Percentiles rank a stretch among this genome's conserved stretches.
phyloP scores from a whole-genome alignment of 495 filamentous ascomycete species.

The Penicillium maclennaniae region DNA sequence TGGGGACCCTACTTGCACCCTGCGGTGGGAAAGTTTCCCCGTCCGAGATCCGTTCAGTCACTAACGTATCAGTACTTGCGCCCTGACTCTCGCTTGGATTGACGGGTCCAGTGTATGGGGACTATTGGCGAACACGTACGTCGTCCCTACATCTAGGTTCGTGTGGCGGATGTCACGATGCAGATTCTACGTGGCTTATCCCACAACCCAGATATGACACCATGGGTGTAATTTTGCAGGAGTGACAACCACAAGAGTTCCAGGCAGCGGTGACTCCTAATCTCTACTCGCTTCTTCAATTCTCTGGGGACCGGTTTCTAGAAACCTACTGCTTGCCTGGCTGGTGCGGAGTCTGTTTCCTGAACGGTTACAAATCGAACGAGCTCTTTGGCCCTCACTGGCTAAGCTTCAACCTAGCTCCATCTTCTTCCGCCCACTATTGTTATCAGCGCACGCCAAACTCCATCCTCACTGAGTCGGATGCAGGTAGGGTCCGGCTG shows the following conservation, averaged over 20 bases:
- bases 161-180: neutral
- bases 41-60: neutral
- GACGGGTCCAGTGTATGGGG: conserved; percentile 1
- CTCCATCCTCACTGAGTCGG: too few relatives aligned
- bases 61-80: neutral
- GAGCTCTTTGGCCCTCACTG: too few relatives aligned
- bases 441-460: conserved; percentile 3
- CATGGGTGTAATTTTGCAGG: too few relatives aligned
- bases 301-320: too few relatives aligned
- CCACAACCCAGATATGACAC: neutral
- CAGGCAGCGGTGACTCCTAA: too few relatives aligned
- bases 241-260: too few relatives aligned
- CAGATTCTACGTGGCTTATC: neutral
- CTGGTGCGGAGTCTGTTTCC: too few relatives aligned
- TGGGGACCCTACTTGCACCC: neutral
- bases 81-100: conserved; percentile 6
- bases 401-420: too few relatives aligned
- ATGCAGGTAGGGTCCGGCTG: conserved; percentile 9
- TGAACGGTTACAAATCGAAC: too few relatives aligned
- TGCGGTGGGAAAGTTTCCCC: neutral
- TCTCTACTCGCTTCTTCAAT: too few relatives aligned
- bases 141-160: neutral
- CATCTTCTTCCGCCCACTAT: conserved; percentile 1
- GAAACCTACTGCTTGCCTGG: too few relatives aligned
- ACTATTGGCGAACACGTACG: conserved; percentile 6